Evolutionary conservation across 441 rosid genomes (phyloP).

Genomic region (Pelargonium australe): DNA sequence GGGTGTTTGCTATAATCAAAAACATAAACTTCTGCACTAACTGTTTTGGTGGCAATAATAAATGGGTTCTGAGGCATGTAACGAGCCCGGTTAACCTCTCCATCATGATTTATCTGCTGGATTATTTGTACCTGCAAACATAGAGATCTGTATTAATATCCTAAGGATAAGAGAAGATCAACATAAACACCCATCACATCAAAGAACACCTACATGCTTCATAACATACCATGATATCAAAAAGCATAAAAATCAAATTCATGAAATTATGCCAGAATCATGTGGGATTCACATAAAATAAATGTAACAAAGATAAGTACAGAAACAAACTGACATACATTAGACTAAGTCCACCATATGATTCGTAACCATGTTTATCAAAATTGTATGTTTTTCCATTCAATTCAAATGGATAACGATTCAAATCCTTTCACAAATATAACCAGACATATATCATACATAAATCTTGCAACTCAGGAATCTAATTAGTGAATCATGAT

Average conservation of each 20-base stretch:
- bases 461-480: too few relatives aligned
- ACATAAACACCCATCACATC: neutral
- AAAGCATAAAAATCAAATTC: neutral
- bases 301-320: neutral
- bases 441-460: too few relatives aligned
- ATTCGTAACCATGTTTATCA: too few relatives aligned
- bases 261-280: neutral
- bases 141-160: neutral
- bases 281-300: neutral
- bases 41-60: slow-evolving; percentile 87
- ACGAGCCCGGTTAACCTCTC: slow-evolving; percentile 96
- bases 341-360: neutral
- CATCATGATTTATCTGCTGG: slow-evolving; percentile 91
- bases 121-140: slow-evolving; percentile 67
- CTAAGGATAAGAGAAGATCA: neutral
- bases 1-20: slow-evolving; percentile 87
- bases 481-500: too few relatives aligned
- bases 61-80: slow-evolving; percentile 93
- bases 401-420: neutral
- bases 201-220: neutral
- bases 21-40: slow-evolving; percentile 80
- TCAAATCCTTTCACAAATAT: too few relatives aligned
- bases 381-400: neutral
- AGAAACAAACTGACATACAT: neutral
- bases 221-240: neutral